phyloP scores from a whole-genome alignment of 129 eudicot genomes.

The Escallonia herrerae region DNA sequence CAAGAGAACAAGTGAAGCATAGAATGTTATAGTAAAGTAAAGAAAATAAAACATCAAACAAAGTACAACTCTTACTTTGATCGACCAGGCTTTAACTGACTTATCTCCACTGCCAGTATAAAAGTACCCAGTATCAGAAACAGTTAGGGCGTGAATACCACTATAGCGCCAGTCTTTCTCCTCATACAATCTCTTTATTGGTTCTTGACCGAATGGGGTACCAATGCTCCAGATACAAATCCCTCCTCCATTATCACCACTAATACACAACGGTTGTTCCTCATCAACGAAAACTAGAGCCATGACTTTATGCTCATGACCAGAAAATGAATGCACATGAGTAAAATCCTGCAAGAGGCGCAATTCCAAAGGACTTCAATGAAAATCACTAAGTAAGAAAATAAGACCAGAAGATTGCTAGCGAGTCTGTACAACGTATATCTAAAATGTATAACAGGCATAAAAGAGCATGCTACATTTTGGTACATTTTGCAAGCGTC shows the following conservation, averaged over 20 bases:
- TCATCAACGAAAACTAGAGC: conserved; percentile 58
- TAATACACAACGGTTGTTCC: conserved; percentile 69
- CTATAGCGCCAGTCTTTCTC: conserved; percentile 88
- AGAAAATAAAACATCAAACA: not conserved
- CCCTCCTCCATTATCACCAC: conserved; percentile 83
- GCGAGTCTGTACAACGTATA: not conserved
- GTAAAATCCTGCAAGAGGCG: conserved; percentile 47
- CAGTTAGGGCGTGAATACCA: conserved; percentile 81
- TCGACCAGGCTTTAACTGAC: conserved; percentile 83
- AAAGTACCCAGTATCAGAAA: conserved; percentile 47
- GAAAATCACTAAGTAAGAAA: not conserved
- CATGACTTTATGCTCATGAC: conserved; percentile 82
- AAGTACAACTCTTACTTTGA: conserved; percentile 39
- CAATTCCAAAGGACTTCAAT: not conserved
- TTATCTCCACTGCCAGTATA: conserved; percentile 92
- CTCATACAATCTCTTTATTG: conserved; percentile 46
- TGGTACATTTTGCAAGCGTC: no score
- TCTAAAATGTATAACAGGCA: no score
- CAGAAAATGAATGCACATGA: conserved; percentile 67
- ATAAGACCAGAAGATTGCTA: not conserved
- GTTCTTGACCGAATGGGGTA: conserved; percentile 46
- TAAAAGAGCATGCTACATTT: no score
- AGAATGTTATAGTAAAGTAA: not conserved
- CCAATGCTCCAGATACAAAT: conserved; percentile 58
- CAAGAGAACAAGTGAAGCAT: conserved; percentile 4